Evolutionary conservation across 139 green algal genomes (phyloP).

Genomic region (Chlorella sp.): DNA sequence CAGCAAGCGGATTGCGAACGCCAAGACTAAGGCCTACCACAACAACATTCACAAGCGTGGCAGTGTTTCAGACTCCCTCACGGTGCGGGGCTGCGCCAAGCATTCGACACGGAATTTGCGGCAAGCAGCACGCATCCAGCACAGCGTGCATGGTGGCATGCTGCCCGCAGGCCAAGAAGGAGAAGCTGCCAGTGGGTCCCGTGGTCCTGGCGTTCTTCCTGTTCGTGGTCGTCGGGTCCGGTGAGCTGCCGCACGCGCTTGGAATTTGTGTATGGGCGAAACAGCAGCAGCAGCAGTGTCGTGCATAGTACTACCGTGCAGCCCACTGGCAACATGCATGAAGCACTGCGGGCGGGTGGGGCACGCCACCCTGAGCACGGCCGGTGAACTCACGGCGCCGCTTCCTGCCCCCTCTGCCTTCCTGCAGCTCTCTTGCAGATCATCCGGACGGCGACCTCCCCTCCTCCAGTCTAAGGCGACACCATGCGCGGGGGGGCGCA

Average conservation of each 20-base stretch:
- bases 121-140: too few species aligned
- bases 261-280: not conserved
- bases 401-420: not conserved
- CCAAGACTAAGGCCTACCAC: conserved; percentile 53
- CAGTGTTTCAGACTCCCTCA: conserved; percentile 8
- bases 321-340: too few species aligned
- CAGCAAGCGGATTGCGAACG: conserved; percentile 59
- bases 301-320: too few species aligned
- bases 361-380: not conserved
- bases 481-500: too few species aligned
- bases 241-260: conserved; percentile 18
- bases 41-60: conserved; percentile 50
- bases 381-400: not conserved
- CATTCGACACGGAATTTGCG: too few species aligned
- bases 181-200: conserved; percentile 49
- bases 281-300: too few species aligned
- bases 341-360: not conserved
- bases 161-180: conserved; percentile 31
- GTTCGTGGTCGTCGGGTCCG: conserved; percentile 70
- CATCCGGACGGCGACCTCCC: not conserved
- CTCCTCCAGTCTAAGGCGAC: not conserved
- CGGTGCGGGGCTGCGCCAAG: too few species aligned
- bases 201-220: conserved; percentile 75
- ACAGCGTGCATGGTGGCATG: too few species aligned
- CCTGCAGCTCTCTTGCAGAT: conserved; percentile 1